Base-by-base conservation (phyloP, 805 yeast genomes). In the Cephaloascus albidus region DNA sequence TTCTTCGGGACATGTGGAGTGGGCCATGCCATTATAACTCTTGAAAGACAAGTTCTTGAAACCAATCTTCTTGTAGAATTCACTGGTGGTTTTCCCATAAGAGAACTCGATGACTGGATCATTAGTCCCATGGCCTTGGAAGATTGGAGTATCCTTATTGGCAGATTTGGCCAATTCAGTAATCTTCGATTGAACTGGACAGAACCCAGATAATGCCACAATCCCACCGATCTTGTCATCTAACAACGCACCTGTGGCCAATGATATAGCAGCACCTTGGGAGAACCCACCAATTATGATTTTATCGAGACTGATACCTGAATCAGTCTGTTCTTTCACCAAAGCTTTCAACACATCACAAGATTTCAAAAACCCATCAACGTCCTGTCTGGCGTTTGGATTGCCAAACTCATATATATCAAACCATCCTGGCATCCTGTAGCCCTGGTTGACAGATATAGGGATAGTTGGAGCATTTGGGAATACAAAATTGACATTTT, bases 221-320 rank as follows among this genome's bases (percentile, higher is more conserved):
- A 85, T 68, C 2, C 96, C 97, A 6, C 85, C 97, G 17, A 89
- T 64, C 51, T 82, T 83, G 40, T 63, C 54, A 16, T 78, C 78
- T 26, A 70, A 55, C 10, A 71, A 57, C 1, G 80, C 65, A 18
- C 76, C 66, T 14, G 81, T 55, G 3, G 85, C 86, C 43, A 85
- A 62, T 1, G 93, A 63, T 10, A 90, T 44, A 2, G 95, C 88
- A 37, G 87, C 94, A 40, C 98, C 98, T 61, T 93, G 98, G 3
- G 94, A 82, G 55, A 93, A 93, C 0, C 98, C 98, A 28, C 97
- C 97, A 41, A 93, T 65, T n/a, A 93, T 65, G 36, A 93, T 83
- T 39, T 83, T 74, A 15, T 76, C 76, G 0, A 82, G 65, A 3
- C 74, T 68, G 28, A 84, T 71, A 8, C 81, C 76, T 4, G 50